A percentile compares a stretch with the other conserved stretches of the same genome.
Conservation (phyloP, 352 stramenopile species). For the Phytophthora hybrid region DNA sequence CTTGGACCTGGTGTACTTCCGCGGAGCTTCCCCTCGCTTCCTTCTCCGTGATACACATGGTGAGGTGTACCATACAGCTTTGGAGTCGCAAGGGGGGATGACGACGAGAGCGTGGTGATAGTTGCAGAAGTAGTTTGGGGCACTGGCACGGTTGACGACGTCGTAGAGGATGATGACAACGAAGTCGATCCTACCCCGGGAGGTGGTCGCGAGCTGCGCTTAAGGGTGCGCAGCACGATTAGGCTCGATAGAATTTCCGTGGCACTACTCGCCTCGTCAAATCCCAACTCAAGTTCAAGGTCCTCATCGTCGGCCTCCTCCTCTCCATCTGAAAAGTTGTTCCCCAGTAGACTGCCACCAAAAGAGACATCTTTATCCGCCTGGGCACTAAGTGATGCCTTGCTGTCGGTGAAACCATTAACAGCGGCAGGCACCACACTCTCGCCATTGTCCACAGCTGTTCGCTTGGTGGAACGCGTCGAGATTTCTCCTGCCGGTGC, state of each 20-base stretch:
- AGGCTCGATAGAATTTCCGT: constrained; percentile 83
- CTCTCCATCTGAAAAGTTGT: constrained; percentile 39
- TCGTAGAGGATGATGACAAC: constrained; percentile 52
- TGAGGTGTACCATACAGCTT: constrained; percentile 44
- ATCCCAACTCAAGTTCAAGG: constrained; percentile 70
- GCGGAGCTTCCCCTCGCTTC: constrained; percentile 30
- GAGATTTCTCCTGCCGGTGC: constrained; percentile 40
- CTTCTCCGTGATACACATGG: constrained; percentile 34
- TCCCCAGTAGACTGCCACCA: constrained; percentile 47
- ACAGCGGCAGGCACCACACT: constrained; percentile 13
- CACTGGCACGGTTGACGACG: constrained; percentile 42
- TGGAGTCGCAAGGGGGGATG: constrained; percentile 45
- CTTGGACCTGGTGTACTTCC: constrained; percentile 34
- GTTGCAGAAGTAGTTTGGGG: constrained; percentile 40
- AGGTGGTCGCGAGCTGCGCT: constrained; percentile 59
- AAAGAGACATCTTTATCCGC: constrained; percentile 37
- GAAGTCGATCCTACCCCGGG: constrained; percentile 50
- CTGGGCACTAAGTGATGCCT: constrained; percentile 13
- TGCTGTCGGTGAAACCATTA: constrained; percentile 41
- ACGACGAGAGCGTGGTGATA: constrained; percentile 46
- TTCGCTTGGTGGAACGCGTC: constrained; percentile 50
- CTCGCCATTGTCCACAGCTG: constrained; percentile 38
- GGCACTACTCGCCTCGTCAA: constrained; percentile 76
- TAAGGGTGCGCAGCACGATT: constrained; percentile 79
- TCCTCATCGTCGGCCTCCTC: constrained; percentile 54